These are phyloP conservation scores for Penicillium mononematosum DNA, from an alignment of 495 filamentous ascomycete genomes.

Conservation along the genomic window DNA sequence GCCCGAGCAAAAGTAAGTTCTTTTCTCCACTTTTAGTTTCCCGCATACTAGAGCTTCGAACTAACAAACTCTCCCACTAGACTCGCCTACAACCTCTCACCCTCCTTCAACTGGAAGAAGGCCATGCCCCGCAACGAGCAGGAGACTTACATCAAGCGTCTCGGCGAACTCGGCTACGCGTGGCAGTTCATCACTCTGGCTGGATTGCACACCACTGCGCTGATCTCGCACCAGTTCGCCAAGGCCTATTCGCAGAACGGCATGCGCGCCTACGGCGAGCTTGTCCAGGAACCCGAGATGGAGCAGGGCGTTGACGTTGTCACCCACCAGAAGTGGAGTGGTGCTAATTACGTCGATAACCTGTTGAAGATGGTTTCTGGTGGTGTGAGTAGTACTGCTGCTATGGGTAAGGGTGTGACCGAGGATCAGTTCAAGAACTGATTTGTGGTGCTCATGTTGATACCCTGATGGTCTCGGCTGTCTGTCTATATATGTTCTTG, in stretches of 20 bases:
- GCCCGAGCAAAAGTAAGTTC: slow-evolving; percentile 88
- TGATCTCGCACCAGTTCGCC: slow-evolving; percentile 85
- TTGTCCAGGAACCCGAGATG: slow-evolving; percentile 98
- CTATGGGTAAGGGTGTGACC: slow-evolving; percentile 97
- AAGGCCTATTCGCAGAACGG: slow-evolving; percentile 76
- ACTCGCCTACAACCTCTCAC: slow-evolving; percentile 94
- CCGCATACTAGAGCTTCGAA: slow-evolving; percentile 2
- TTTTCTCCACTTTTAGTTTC: not conserved
- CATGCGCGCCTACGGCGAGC: slow-evolving; percentile 95
- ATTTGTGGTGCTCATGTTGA: slow-evolving; percentile 12
- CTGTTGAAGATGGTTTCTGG: slow-evolving; percentile 96
- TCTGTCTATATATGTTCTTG: slow-evolving; percentile 18
- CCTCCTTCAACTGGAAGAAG: slow-evolving; percentile 99
- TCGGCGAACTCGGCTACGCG: slow-evolving; percentile 87
- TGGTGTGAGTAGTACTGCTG: slow-evolving; percentile 84
- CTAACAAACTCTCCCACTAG: slow-evolving; percentile 36
- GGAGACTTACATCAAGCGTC: slow-evolving; percentile 92
- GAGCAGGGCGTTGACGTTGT: slow-evolving; percentile 87
- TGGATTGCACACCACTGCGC: slow-evolving; percentile 92
- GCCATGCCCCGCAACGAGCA: slow-evolving; percentile 93
- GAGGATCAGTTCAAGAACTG: slow-evolving; percentile 85
- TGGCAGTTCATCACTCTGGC: slow-evolving; percentile 99
- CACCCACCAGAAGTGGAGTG: slow-evolving; percentile 98
- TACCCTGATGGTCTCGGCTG: slow-evolving; percentile 14
- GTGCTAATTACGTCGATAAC: slow-evolving; percentile 91